Evolutionary conservation across 805 yeast species (phyloP).

Genomic region (Myxozyma nipponensis): DNA sequence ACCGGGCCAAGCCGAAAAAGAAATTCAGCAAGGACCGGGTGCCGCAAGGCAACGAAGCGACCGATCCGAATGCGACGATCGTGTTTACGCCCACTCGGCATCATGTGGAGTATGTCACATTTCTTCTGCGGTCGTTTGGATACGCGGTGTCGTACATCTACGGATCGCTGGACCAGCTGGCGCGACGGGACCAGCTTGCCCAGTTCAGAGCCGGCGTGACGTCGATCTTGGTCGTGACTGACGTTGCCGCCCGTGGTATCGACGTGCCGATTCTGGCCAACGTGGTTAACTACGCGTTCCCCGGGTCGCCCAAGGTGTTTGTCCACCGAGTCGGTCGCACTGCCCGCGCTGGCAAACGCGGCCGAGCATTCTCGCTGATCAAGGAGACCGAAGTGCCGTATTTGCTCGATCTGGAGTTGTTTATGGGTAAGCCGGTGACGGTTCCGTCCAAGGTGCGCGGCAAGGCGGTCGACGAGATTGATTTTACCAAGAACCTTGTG

Average conservation of each 20-base stretch:
- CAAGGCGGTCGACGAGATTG: slow-evolving; percentile 49
- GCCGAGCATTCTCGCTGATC: slow-evolving; percentile 94
- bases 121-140: slow-evolving; percentile 68
- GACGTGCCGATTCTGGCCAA: slow-evolving; percentile 96
- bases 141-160: slow-evolving; percentile 85
- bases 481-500: slow-evolving; percentile 71
- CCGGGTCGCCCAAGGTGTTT: slow-evolving; percentile 88
- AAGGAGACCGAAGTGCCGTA: slow-evolving; percentile 85
- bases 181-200: slow-evolving; percentile 82
- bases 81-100: slow-evolving; percentile 95
- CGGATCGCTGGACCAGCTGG: slow-evolving; percentile 92
- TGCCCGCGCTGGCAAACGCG: slow-evolving; percentile 96
- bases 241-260: slow-evolving; percentile 64
- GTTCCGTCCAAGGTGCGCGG: slow-evolving; percentile 44
- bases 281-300: slow-evolving; percentile 86
- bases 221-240: slow-evolving; percentile 89
- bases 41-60: slow-evolving; percentile 78
- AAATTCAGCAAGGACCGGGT: slow-evolving; percentile 42
- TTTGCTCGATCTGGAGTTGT: slow-evolving; percentile 80
- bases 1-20: slow-evolving; percentile 26
- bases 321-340: slow-evolving; percentile 98
- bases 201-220: slow-evolving; percentile 83
- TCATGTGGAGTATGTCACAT: slow-evolving; percentile 88
- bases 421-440: slow-evolving; percentile 76
- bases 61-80: slow-evolving; percentile 82